phyloP scores from a whole-genome alignment of 2,329 filamentous ascomycete genomes.

The Trichoderma breve region DNA sequence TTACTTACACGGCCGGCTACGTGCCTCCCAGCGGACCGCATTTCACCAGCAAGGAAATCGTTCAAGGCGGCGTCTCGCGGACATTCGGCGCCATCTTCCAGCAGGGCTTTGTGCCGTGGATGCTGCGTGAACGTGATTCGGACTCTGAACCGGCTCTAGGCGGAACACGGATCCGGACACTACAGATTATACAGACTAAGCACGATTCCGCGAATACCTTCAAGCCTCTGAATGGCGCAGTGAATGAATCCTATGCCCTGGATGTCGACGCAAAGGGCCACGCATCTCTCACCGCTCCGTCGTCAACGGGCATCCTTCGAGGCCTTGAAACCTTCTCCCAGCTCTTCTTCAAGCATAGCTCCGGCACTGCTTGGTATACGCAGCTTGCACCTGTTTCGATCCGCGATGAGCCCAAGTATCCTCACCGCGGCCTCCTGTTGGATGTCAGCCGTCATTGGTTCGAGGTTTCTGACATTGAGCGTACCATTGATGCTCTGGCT shows the following conservation, averaged over 20 bases:
- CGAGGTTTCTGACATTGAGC: slow-evolving; percentile 63
- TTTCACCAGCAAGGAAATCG: slow-evolving; percentile 53
- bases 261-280: slow-evolving; percentile 56
- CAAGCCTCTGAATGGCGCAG: slow-evolving; percentile 59
- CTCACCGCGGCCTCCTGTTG: slow-evolving; percentile 75
- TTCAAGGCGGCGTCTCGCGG: slow-evolving; percentile 57
- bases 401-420: slow-evolving; percentile 69
- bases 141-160: slow-evolving; percentile 60
- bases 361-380: slow-evolving; percentile 62
- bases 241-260: slow-evolving; percentile 76
- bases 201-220: slow-evolving; percentile 53
- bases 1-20: slow-evolving; percentile 48
- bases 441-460: slow-evolving; percentile 75
- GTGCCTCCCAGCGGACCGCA: slow-evolving; percentile 38
- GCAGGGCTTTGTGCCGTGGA: slow-evolving; percentile 74
- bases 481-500: slow-evolving; percentile 71
- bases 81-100: slow-evolving; percentile 63
- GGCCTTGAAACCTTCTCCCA: slow-evolving; percentile 77
- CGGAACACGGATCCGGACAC: slow-evolving; percentile 50
- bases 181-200: slow-evolving; percentile 61
- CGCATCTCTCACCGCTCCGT: slow-evolving; percentile 61
- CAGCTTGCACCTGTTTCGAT: slow-evolving; percentile 68
- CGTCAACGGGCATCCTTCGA: slow-evolving; percentile 66
- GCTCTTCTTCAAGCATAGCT: slow-evolving; percentile 72
- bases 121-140: slow-evolving; percentile 63